These are phyloP conservation scores for Xylariaceae sp. DNA, from an alignment of 2,329 filamentous ascomycete species.

Conservation along the genomic window DNA sequence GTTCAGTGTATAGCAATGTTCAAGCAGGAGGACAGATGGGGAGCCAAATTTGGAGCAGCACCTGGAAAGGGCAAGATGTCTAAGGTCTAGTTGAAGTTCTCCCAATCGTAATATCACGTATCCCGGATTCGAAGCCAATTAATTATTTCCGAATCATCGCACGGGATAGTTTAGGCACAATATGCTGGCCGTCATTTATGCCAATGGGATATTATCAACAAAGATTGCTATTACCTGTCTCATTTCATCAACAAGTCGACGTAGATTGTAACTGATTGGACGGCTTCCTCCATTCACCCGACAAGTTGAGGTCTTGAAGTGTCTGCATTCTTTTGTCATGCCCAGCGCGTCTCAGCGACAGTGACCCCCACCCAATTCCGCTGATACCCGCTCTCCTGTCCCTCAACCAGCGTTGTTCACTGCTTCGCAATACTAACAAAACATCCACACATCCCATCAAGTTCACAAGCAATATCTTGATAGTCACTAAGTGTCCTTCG, in stretches of 20 bases:
- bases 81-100: background rate
- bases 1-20: conserved; percentile 46
- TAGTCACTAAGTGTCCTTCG: background rate
- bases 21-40: conserved; percentile 48
- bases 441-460: background rate
- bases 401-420: too few relatives aligned
- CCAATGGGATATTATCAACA: too few relatives aligned
- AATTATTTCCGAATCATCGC: too few relatives aligned
- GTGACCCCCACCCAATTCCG: background rate
- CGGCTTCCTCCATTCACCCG: too few relatives aligned
- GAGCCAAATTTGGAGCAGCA: conserved; percentile 43
- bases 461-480: background rate
- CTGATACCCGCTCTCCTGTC: background rate
- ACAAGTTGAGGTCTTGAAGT: background rate
- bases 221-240: too few relatives aligned
- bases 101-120: background rate
- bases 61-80: conserved; percentile 41
- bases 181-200: too few relatives aligned
- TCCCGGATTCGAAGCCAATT: background rate
- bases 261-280: too few relatives aligned
- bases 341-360: too few relatives aligned
- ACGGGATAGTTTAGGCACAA: too few relatives aligned
- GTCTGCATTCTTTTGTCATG: too few relatives aligned
- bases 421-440: too few relatives aligned
- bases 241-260: too few relatives aligned